phyloP scores from a whole-genome alignment of 164 flowering plant genomes.

The Umbellularia californica region DNA sequence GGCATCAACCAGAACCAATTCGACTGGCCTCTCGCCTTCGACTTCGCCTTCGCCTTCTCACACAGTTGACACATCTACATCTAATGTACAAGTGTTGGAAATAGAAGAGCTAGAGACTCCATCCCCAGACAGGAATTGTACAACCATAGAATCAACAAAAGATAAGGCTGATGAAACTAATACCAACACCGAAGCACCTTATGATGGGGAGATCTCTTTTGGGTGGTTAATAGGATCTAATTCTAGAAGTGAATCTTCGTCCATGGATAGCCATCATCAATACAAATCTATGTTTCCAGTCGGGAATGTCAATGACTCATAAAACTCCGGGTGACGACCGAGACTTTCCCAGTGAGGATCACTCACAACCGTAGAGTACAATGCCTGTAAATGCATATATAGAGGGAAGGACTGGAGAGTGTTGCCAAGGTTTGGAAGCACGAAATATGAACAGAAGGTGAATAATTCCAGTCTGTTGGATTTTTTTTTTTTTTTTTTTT shows the following conservation, averaged over 20 bases:
- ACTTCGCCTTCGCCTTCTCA: slow-evolving; percentile 6
- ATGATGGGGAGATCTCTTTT: slow-evolving; percentile 41
- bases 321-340: too few species aligned
- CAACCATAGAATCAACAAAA: slow-evolving; percentile 7
- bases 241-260: not conserved
- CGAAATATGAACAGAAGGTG: too few species aligned
- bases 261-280: not conserved
- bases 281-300: not conserved
- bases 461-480: too few species aligned
- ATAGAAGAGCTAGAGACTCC: not conserved
- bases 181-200: slow-evolving; percentile 19
- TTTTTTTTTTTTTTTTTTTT: too few species aligned
- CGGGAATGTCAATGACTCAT: not conserved
- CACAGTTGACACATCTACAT: slow-evolving; percentile 7
- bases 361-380: too few species aligned
- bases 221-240: slow-evolving; percentile 7
- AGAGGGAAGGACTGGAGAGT: too few species aligned
- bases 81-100: not conserved
- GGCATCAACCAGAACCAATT: slow-evolving; percentile 11
- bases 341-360: too few species aligned
- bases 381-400: too few species aligned
- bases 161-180: slow-evolving; percentile 9
- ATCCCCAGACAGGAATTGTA: slow-evolving; percentile 3
- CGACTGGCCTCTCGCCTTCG: slow-evolving; percentile 2
- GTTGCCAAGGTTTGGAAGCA: too few species aligned